phyloP scores from a whole-genome alignment of 2,329 filamentous ascomycete genomes.

The Aspergillus sp. region DNA sequence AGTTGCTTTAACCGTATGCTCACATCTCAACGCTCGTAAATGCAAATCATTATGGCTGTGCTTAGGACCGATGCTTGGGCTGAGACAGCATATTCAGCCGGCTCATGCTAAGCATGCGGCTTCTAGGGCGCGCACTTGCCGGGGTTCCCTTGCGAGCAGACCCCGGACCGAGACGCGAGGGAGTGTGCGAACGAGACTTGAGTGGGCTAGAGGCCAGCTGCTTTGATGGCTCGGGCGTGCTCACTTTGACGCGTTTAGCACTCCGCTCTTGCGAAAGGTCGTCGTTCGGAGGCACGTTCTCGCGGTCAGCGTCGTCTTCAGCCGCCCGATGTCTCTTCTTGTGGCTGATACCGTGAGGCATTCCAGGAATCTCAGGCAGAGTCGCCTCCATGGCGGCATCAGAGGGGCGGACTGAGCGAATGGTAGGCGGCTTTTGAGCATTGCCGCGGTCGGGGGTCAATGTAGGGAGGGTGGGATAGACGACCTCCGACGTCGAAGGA shows the following conservation, averaged over 20 bases:
- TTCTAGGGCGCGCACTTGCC: slow-evolving; percentile 30
- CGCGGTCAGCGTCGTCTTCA: slow-evolving; percentile 31
- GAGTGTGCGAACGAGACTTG: slow-evolving; percentile 36
- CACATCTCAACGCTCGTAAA: slow-evolving; percentile 13
- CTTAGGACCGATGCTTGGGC: slow-evolving; percentile 42
- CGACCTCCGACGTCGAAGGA: slow-evolving; percentile 28
- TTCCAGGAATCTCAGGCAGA: slow-evolving; percentile 33
- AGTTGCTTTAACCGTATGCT: slow-evolving; percentile 1
- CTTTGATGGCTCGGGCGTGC: slow-evolving; percentile 24
- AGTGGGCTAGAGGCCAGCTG: slow-evolving; percentile 30
- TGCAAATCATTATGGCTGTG: slow-evolving; percentile 4
- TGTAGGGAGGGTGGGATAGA: slow-evolving; percentile 39
- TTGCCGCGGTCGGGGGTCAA: slow-evolving; percentile 34
- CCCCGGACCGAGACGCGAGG: slow-evolving; percentile 23
- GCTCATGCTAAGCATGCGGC: slow-evolving; percentile 43
- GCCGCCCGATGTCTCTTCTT: slow-evolving; percentile 41
- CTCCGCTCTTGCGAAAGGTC: slow-evolving; percentile 28
- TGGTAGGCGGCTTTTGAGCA: slow-evolving; percentile 30
- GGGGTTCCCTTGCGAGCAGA: slow-evolving; percentile 26
- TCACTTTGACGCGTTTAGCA: slow-evolving; percentile 37
- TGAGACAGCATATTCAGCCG: slow-evolving; percentile 50
- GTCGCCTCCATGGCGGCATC: slow-evolving; percentile 19
- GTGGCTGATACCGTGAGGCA: slow-evolving; percentile 42
- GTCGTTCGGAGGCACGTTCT: slow-evolving; percentile 34
- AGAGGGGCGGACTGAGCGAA: slow-evolving; percentile 43